Conservation (phyloP, 1,284 basidiomycete species). For the Moniliella sp. region DNA sequence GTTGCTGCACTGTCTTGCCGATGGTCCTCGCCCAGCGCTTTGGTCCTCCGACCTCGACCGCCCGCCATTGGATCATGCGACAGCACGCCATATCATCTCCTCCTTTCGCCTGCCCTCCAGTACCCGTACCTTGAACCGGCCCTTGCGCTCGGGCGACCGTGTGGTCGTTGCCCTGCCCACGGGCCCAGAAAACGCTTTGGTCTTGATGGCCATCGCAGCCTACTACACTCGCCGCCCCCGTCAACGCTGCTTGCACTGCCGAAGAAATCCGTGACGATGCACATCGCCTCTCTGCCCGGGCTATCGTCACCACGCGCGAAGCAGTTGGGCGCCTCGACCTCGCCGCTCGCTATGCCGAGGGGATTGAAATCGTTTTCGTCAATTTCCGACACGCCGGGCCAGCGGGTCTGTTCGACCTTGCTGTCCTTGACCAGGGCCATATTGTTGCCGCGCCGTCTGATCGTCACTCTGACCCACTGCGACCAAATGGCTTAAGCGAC, state of each 20-base stretch:
- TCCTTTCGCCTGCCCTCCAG: constrained; percentile 19
- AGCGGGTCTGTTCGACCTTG: constrained; percentile 29
- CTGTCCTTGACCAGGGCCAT: constrained; percentile 9
- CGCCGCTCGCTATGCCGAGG: constrained; percentile 15
- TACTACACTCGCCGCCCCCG: constrained; percentile 32
- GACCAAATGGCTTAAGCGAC: constrained; percentile 14
- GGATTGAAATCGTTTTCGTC: constrained; percentile 27
- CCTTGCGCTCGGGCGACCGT: constrained; percentile 26
- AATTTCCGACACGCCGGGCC: constrained; percentile 16
- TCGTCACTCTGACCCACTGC: constrained; percentile 11
- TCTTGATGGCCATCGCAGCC: constrained; percentile 21
- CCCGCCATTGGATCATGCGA: no score
- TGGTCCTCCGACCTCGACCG: no score
- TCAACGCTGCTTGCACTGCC: constrained; percentile 30
- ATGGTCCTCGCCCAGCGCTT: no score
- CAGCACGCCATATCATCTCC: no score
- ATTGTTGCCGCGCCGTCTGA: constrained; percentile 6
- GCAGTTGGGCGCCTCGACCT: constrained; percentile 18
- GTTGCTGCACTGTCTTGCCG: no score
- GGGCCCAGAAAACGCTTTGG: constrained; percentile 28
- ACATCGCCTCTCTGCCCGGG: constrained; percentile 25
- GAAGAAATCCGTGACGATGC: constrained; percentile 30
- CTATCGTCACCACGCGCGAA: constrained; percentile 28
- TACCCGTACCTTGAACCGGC: constrained; percentile 4
- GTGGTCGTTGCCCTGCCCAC: constrained; percentile 33